Percentiles rank a stretch among this genome's conserved stretches.
phyloP scores from a whole-genome alignment of 164 flowering plant species.

The Liquidambar formosana region DNA sequence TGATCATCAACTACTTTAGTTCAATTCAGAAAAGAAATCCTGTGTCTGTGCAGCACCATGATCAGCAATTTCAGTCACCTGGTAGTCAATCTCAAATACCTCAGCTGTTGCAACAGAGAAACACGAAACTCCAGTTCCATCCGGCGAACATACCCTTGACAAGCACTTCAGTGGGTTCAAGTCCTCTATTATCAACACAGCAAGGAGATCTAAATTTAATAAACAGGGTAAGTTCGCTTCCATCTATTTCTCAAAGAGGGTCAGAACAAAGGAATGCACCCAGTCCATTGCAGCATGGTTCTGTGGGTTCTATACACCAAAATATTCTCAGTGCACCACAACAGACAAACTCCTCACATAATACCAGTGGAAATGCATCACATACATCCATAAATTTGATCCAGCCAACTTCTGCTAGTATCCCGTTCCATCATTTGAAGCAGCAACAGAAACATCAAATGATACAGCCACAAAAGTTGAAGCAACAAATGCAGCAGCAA shows the following conservation, averaged over 20 bases:
- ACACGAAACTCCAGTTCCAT: not conserved
- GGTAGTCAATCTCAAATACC: not conserved
- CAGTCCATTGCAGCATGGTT: slow-evolving; percentile 2
- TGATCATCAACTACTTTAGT: not conserved
- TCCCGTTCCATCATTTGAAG: not conserved
- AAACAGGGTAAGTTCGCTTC: not conserved
- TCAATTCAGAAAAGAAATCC: not conserved
- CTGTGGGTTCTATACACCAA: not conserved
- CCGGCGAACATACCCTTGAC: not conserved
- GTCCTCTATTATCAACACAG: not conserved
- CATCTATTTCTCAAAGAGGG: not conserved
- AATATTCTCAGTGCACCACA: not conserved
- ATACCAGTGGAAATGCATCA: not conserved
- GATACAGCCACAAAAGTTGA: not conserved
- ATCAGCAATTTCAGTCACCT: not conserved
- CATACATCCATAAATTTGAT: not conserved
- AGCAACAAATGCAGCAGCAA: not conserved
- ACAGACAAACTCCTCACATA: not conserved
- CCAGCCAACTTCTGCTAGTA: not conserved
- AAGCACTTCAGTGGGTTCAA: not conserved
- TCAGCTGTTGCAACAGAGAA: not conserved
- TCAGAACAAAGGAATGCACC: slow-evolving; percentile 1
- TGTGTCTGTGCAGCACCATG: not conserved
- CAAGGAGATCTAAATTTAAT: not conserved
- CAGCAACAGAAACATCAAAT: not conserved